Base-by-base conservation (phyloP, 2,329 filamentous ascomycete species). In the Cercospora sesami region DNA sequence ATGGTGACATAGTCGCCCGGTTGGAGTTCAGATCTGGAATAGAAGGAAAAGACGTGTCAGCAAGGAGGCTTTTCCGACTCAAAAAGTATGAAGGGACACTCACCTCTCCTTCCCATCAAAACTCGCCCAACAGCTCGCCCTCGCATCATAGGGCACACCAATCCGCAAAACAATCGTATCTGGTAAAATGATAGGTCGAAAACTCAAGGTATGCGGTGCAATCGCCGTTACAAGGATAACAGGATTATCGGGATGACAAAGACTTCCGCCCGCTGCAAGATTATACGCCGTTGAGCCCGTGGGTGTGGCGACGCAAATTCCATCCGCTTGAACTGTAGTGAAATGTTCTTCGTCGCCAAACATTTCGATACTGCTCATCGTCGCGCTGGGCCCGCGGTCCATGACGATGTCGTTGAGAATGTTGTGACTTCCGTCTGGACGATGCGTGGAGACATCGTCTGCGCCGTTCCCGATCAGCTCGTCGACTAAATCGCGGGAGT, bases 371-470 rank as follows among this genome's bases (percentile, higher is more conserved):
- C 89, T 90, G 10, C 92, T 95, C 92, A 99, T 94, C 64, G 93
- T 97, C 57, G 94, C 89, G 79, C 96, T 97, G 6, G 95, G 95
- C 0, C 95, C 95, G 18, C 95, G 87, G 76, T 99, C 95, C 31
- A 98, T 88, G 8, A 99, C 94, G n/a, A 98, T 89, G 78, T 99
- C 95, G 75, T 99, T 99, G 70, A 99, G 82, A 67, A 98, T 96
- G 79, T 97, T 92, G 78, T 90, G 93, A 1, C 91, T 94, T 45
- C 89, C 88, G 74, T 95, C 92, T 0, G 94, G 94, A 51, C 84
- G 86, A 81, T 98, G 95, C 0, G 94, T 98, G 73, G 90, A 88
- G 73, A 91, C 89, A 74, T 96, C 91, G 57, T 94, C 92, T 59
- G 87, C 88, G 81, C 94, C 92, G 76, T 94, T 91, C 5, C 92